These are phyloP conservation scores for Pilobolus umbonatus DNA, from an alignment of 192 early-diverging fungal species.

Conservation along the genomic window DNA sequence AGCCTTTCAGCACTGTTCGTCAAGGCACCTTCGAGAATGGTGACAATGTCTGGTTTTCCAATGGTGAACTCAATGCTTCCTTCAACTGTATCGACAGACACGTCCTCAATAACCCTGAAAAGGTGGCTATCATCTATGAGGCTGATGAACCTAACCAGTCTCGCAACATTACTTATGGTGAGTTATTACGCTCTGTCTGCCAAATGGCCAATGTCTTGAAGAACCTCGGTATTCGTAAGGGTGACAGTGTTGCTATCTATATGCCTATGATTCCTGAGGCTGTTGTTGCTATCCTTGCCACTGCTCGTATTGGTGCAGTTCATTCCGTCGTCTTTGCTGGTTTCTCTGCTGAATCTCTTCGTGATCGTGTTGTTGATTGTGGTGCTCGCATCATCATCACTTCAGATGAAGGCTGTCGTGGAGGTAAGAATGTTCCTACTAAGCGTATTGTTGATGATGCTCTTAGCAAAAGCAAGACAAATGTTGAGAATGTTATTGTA, in stretches of 20 bases:
- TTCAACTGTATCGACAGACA: conserved; percentile 97
- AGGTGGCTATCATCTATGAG: conserved; percentile 84
- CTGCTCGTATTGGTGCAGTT: conserved; percentile 87
- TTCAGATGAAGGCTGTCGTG: conserved; percentile 89
- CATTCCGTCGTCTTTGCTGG: conserved; percentile 98
- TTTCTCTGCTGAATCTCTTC: conserved; percentile 87
- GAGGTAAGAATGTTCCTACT: conserved; percentile 80
- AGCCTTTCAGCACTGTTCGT: conserved; percentile 67
- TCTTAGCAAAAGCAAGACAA: conserved; percentile 62
- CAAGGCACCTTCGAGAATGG: conserved; percentile 75
- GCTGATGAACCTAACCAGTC: conserved; percentile 81
- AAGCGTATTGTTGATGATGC: conserved; percentile 95
- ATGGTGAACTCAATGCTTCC: conserved; percentile 85
- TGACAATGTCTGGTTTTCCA: conserved; percentile 90
- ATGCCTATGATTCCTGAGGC: conserved; percentile 98
- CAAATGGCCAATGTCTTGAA: conserved; percentile 81
- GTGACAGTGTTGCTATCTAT: conserved; percentile 93
- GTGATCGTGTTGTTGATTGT: conserved; percentile 87
- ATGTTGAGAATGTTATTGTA: conserved; percentile 81
- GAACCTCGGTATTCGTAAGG: conserved; percentile 81
- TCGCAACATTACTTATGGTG: conserved; percentile 76
- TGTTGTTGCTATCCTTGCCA: conserved; percentile 85
- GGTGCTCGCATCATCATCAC: conserved; percentile 80
- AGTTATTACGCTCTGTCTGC: conserved; percentile 79
- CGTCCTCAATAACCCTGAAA: conserved; percentile 69